These are phyloP conservation scores for Tilletia walkeri DNA, from an alignment of 1,284 basidiomycete genomes.

Conservation along the genomic window DNA sequence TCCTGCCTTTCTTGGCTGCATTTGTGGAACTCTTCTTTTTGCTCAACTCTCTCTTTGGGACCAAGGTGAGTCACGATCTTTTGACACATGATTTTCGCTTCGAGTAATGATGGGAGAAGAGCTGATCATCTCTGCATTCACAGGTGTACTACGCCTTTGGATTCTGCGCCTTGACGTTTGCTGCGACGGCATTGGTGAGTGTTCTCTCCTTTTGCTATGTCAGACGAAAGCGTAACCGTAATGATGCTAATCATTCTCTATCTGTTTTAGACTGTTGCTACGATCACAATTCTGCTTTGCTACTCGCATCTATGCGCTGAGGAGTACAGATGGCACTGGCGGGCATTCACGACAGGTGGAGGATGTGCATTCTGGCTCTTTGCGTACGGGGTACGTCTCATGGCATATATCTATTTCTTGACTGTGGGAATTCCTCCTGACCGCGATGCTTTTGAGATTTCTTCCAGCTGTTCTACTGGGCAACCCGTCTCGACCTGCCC, in stretches of 20 bases:
- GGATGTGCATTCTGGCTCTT: constrained; percentile 91
- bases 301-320: constrained; percentile 90
- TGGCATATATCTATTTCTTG: neutral
- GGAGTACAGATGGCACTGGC: constrained; percentile 98
- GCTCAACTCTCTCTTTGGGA: constrained; percentile 87
- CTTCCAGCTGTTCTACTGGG: constrained; percentile 73
- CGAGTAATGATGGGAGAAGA: neutral
- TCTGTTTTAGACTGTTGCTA: constrained; percentile 36
- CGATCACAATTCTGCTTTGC: constrained; percentile 46
- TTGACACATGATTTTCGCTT: too few relatives aligned
- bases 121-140: constrained; percentile 29
- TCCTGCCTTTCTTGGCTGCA: constrained; percentile 91
- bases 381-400: constrained; percentile 61
- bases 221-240: neutral
- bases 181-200: constrained; percentile 77
- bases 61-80: constrained; percentile 62
- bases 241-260: neutral
- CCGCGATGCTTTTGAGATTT: neutral
- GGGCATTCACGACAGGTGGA: constrained; percentile 88
- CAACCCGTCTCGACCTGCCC: constrained; percentile 75
- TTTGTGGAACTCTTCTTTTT: constrained; percentile 96
- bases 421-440: neutral
- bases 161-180: constrained; percentile 84
- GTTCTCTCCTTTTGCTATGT: constrained; percentile 61
- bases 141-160: constrained; percentile 76